Evolutionary conservation across 2,329 filamentous ascomycete genomes (phyloP), one percentile per base, ranked within the genome.

Genomic region (Aureobasidium zeae): DNA sequence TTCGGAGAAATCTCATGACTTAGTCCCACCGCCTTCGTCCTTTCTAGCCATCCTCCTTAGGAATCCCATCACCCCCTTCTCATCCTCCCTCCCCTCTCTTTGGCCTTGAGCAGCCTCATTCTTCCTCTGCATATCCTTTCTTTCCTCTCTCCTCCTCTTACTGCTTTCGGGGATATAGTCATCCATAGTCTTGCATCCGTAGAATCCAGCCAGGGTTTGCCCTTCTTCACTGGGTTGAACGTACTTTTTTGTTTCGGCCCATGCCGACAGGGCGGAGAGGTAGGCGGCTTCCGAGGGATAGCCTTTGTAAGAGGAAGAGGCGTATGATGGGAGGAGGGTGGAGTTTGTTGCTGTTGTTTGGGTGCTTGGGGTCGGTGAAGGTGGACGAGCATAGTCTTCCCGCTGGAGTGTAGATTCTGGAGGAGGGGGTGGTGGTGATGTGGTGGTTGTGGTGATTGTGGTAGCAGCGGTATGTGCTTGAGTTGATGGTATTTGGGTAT

Each of bases 211-310:
- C 20, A 60, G 15, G 1, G 41, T 38, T 16, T 45, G 33, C 15
- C 22, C 33, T 8, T 47, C 53, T 8, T 52, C 50, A 7, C 36
- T 43, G 5, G 50, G 47, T 31, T 57, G 46, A 5, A 55, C 33
- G 34, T 55, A 60, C 36, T 51, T 51, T 46, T 59, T 55, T 17
- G 45, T 46, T 20, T 60, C 55, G 10, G 55, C 56, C 55, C 56
- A 60, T 17, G 51, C 53, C 7, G 51, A 45, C 13, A 60, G 45
- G 2, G 56, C 55, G 3, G 48, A 48, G 5, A 58, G 51, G 20
- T 60, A 59, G 28, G 52, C 49, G 20, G 48, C 51, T 48, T 55
- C 49, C 5, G 50, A 54, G 3, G 56, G 50, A 31, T 57, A 60
- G 15, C 57, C 56, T 19, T 50, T 47, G 36, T 58, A 59, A 16